Evolutionary conservation across 2,329 filamentous ascomycete genomes (phyloP).

Genomic region (Xylaria digitata): DNA sequence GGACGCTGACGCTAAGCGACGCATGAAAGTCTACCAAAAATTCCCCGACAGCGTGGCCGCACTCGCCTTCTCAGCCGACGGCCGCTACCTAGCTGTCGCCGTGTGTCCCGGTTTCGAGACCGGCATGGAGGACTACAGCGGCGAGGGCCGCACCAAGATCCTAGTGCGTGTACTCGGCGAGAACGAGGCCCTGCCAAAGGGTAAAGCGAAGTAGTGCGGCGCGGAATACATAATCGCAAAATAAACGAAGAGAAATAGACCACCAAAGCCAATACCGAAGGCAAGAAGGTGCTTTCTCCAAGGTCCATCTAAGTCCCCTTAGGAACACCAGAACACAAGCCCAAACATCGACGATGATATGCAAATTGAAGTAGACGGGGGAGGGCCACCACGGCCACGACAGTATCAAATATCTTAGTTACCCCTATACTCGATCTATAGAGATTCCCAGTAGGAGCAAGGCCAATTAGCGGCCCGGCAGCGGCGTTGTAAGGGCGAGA

Average conservation of each 20-base stretch:
- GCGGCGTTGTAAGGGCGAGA: slow-evolving; percentile 38
- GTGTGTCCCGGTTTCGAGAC: slow-evolving; percentile 90
- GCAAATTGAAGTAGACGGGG: background rate
- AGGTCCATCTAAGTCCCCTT: background rate
- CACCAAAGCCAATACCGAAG: background rate
- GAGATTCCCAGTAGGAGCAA: slow-evolving; percentile 29
- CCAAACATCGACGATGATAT: background rate
- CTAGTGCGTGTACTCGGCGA: slow-evolving; percentile 86
- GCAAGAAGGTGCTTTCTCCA: background rate
- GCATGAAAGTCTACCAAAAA: slow-evolving; percentile 89
- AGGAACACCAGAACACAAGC: background rate
- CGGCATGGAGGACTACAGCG: slow-evolving; percentile 81
- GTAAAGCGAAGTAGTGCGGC: slow-evolving; percentile 66
- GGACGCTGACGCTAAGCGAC: slow-evolving; percentile 90
- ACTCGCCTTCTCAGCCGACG: slow-evolving; percentile 80
- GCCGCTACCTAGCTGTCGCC: slow-evolving; percentile 80
- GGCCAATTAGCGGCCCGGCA: slow-evolving; percentile 30
- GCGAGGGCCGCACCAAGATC: slow-evolving; percentile 79
- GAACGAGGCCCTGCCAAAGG: slow-evolving; percentile 88
- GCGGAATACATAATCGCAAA: background rate
- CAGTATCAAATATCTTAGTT: background rate
- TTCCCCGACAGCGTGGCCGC: slow-evolving; percentile 82
- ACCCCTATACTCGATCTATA: slow-evolving; percentile 3
- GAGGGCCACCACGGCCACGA: background rate
- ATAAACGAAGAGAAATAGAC: background rate